These are phyloP conservation scores for Sicyos edulis DNA, from an alignment of 306 rosid species.

Conservation along the genomic window DNA sequence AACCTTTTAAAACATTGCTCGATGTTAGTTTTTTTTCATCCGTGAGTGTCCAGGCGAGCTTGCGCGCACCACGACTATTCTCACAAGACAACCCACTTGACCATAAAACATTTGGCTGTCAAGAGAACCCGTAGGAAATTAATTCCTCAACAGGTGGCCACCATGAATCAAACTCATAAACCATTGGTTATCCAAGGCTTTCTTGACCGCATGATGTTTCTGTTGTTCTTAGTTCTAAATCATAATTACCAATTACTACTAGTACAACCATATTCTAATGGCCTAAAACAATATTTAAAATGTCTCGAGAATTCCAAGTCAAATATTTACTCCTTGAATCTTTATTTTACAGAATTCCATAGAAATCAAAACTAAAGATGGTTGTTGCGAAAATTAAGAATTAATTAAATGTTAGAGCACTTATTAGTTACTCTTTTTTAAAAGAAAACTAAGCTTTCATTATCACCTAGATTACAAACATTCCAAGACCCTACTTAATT, in stretches of 20 bases:
- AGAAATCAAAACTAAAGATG: background rate
- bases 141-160: too few relatives aligned
- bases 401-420: background rate
- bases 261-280: background rate
- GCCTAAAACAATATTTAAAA: conserved; percentile 2
- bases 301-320: conserved; percentile 5
- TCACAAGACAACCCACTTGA: too few relatives aligned
- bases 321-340: background rate
- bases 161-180: too few relatives aligned
- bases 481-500: background rate
- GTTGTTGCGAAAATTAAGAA: background rate
- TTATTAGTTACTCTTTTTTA: background rate
- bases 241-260: background rate
- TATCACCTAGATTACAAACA: background rate
- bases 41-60: too few relatives aligned
- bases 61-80: too few relatives aligned
- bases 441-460: background rate
- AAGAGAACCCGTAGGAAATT: too few relatives aligned
- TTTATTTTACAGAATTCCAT: background rate
- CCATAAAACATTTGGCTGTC: too few relatives aligned
- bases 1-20: too few relatives aligned
- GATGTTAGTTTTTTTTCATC: too few relatives aligned
- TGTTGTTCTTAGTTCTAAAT: background rate
- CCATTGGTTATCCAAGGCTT: too few relatives aligned
- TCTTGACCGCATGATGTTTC: too few relatives aligned